Percentiles rank a stretch among this genome's conserved stretches.
phyloP scores from a whole-genome alignment of 2,329 filamentous ascomycete species.

The Colletotrichum zoysiae region DNA sequence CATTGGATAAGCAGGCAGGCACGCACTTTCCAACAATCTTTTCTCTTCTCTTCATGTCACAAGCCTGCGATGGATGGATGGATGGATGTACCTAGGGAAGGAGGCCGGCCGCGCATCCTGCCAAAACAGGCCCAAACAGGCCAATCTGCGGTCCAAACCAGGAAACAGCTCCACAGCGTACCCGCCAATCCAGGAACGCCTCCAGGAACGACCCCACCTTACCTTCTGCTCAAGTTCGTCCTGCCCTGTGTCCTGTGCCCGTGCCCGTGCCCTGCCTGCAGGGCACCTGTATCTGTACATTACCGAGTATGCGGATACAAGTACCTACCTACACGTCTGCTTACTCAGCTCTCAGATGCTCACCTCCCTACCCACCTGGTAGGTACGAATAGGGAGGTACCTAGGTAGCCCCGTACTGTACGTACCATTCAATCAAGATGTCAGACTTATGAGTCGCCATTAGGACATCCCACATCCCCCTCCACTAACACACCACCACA shows the following conservation, averaged over 20 bases:
- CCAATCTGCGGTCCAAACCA: constrained; percentile 13
- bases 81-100: background rate
- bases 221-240: constrained; percentile 2
- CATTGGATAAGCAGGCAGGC: background rate
- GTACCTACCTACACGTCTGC: too few relatives aligned
- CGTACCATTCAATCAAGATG: too few relatives aligned
- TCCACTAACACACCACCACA: too few relatives aligned
- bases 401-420: too few relatives aligned
- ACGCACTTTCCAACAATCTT: background rate
- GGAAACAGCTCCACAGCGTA: constrained; percentile 6
- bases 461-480: too few relatives aligned
- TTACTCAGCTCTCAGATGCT: too few relatives aligned
- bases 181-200: constrained; percentile 39
- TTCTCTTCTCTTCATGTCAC: background rate
- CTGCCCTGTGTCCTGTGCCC: background rate
- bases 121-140: constrained; percentile 22
- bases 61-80: background rate
- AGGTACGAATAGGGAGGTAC: too few relatives aligned
- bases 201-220: constrained; percentile 14
- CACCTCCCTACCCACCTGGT: too few relatives aligned
- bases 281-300: background rate
- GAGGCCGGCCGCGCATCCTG: constrained; percentile 13
- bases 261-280: background rate
- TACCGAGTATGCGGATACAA: too few relatives aligned
- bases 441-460: too few relatives aligned